A percentile compares a stretch with the other conserved stretches of the same genome.
Conservation (phyloP, 2,329 filamentous ascomycete species). For the Grosmannia serpens region DNA sequence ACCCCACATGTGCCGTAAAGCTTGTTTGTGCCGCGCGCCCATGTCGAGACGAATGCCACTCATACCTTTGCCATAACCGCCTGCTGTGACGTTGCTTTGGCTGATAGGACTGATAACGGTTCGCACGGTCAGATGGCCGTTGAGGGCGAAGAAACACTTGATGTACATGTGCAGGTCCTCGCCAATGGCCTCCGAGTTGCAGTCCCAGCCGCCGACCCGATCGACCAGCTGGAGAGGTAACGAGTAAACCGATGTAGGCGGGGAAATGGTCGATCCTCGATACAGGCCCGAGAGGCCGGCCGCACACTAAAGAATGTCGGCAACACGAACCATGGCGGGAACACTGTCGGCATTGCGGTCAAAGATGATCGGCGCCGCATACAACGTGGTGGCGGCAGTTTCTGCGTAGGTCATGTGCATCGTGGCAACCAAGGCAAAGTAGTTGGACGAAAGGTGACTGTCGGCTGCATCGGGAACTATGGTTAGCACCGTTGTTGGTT, state of each 20-base stretch:
- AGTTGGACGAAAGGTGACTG: slow-evolving; percentile 57
- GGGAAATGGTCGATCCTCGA: slow-evolving; percentile 49
- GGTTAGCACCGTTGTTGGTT: slow-evolving; percentile 9
- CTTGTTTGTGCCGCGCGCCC: slow-evolving; percentile 58
- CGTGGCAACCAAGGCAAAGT: slow-evolving; percentile 52
- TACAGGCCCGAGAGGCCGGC: slow-evolving; percentile 61
- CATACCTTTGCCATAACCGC: slow-evolving; percentile 39
- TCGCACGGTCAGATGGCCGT: slow-evolving; percentile 53
- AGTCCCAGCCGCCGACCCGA: slow-evolving; percentile 61
- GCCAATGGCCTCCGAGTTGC: slow-evolving; percentile 58
- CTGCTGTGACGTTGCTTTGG: slow-evolving; percentile 59
- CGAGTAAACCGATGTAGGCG: slow-evolving; percentile 65
- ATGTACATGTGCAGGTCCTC: slow-evolving; percentile 71
- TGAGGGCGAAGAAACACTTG: slow-evolving; percentile 65
- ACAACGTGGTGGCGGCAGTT: slow-evolving; percentile 50
- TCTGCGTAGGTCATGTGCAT: slow-evolving; percentile 51
- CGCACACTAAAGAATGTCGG: slow-evolving; percentile 61
- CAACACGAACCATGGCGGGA: slow-evolving; percentile 56
- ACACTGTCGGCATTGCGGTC: slow-evolving; percentile 61
- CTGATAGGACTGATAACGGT: slow-evolving; percentile 59
- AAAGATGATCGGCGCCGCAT: slow-evolving; percentile 61
- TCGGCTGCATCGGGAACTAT: slow-evolving; percentile 38
- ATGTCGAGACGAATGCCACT: slow-evolving; percentile 45
- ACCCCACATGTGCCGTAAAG: slow-evolving; percentile 66
- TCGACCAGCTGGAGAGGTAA: slow-evolving; percentile 55